Conservation (phyloP, 768 basidiomycete species). For the Boletus rubroflammeus region DNA sequence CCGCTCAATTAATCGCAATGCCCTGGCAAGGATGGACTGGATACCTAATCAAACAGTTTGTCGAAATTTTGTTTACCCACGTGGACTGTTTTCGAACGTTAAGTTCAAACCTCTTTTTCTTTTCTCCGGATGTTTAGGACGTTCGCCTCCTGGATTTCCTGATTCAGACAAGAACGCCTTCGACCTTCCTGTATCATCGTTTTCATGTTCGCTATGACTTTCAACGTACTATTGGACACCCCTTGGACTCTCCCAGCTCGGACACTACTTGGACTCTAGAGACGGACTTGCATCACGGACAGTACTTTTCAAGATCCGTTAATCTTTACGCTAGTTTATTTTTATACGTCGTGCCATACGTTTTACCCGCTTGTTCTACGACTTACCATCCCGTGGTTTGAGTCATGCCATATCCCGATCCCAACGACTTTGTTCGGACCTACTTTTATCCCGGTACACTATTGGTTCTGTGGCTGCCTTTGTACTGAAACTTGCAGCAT, state of each 20-base stretch:
- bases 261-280: slow-evolving; percentile 27
- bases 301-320: slow-evolving; percentile 15
- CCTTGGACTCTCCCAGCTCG: slow-evolving; percentile 15
- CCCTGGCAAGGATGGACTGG: not conserved
- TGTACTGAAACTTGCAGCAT: slow-evolving; percentile 8
- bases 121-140: slow-evolving; percentile 5
- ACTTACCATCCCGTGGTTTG: not conserved
- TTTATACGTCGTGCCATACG: slow-evolving; percentile 23
- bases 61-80: not conserved
- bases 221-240: slow-evolving; percentile 21
- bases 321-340: slow-evolving; percentile 30
- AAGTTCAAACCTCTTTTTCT: not conserved
- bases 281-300: slow-evolving; percentile 25
- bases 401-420: not conserved
- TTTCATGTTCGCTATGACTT: slow-evolving; percentile 26
- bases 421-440: slow-evolving; percentile 8
- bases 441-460: slow-evolving; percentile 7
- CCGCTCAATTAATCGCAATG: slow-evolving; percentile 1
- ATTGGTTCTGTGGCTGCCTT: slow-evolving; percentile 6
- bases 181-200: slow-evolving; percentile 6
- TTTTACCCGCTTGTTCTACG: slow-evolving; percentile 4
- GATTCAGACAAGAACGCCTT: slow-evolving; percentile 10
- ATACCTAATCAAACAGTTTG: not conserved
- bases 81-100: slow-evolving; percentile 16
- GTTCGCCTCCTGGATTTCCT: slow-evolving; percentile 5